A percentile compares a stretch with the other conserved stretches of the same genome.
These are phyloP conservation scores for Sordariomycetes sp. DNA, from an alignment of 2,329 filamentous ascomycete species.

Conservation along the genomic window DNA sequence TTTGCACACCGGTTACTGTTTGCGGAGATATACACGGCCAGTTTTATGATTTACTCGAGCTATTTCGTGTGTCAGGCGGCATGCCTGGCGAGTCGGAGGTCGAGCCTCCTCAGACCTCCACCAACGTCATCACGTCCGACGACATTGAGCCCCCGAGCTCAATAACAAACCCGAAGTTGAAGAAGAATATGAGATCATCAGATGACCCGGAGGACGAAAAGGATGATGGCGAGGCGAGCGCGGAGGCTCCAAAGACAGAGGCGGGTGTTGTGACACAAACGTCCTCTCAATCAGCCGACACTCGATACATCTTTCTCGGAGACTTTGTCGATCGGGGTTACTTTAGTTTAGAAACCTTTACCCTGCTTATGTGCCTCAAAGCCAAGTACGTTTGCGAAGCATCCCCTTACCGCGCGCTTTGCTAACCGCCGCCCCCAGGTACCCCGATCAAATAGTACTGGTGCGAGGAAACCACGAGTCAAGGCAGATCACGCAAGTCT, in stretches of 20 bases:
- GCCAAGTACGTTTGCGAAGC: conserved; percentile 34
- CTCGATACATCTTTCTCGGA: conserved; percentile 54
- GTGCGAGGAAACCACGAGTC: conserved; percentile 98
- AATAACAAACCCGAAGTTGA: conserved; percentile 79
- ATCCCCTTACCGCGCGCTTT: neutral
- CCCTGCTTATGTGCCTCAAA: conserved; percentile 91
- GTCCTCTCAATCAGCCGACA: conserved; percentile 37
- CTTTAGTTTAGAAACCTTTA: conserved; percentile 97
- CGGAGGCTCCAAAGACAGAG: conserved; percentile 24
- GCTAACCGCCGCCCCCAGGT: conserved; percentile 46
- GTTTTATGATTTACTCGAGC: conserved; percentile 94
- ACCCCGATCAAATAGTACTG: conserved; percentile 87
- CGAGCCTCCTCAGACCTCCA: conserved; percentile 56
- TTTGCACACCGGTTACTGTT: conserved; percentile 89
- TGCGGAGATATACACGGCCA: conserved; percentile 98
- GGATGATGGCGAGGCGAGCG: conserved; percentile 37
- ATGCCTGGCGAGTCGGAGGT: conserved; percentile 79
- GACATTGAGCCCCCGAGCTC: conserved; percentile 85
- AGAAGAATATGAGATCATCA: conserved; percentile 60
- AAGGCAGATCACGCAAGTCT: conserved; percentile 93
- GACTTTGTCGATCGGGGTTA: conserved; percentile 97
- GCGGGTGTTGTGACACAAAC: conserved; percentile 22
- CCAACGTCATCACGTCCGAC: conserved; percentile 73
- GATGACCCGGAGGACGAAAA: conserved; percentile 38
- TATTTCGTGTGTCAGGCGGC: conserved; percentile 91